Conservation (phyloP, 179 eudicot species). For the Beta macrorhiza region DNA sequence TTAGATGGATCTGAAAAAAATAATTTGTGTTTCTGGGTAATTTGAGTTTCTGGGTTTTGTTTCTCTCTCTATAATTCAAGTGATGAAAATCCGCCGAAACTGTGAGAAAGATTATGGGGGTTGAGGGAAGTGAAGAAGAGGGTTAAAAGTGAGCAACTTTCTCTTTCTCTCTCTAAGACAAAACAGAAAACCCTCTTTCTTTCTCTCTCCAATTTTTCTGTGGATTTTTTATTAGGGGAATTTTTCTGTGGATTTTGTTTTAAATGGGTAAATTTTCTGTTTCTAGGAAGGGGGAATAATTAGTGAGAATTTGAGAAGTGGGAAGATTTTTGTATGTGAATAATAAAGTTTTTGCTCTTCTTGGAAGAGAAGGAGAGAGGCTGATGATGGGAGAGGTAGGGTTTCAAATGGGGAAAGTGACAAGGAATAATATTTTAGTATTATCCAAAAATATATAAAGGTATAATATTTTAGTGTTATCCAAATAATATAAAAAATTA, state of each 20-base stretch:
- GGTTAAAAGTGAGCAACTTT: neutral
- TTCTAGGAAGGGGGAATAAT: neutral
- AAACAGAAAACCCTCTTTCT: constrained; percentile 9
- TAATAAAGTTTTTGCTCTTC: neutral
- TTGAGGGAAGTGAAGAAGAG: neutral
- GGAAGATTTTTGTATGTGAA: neutral
- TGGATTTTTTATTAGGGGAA: too few species aligned
- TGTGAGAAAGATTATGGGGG: neutral
- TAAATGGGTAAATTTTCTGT: neutral
- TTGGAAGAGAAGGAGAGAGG: neutral
- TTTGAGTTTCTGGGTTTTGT: constrained; percentile 4
- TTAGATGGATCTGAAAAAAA: constrained; percentile 6
- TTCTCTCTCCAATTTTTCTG: neutral
- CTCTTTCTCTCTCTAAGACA: constrained; percentile 4
- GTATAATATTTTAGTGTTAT: too few species aligned
- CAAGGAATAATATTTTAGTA: constrained; percentile 1
- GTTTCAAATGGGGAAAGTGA: constrained; percentile 11
- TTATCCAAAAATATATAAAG: neutral
- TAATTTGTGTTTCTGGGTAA: neutral
- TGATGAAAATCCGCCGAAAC: constrained; percentile 1
- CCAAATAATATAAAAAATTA: too few species aligned
- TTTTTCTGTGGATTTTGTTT: constrained; percentile 1
- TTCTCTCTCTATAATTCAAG: neutral
- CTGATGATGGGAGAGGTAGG: neutral
- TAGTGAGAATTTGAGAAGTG: neutral